Evolutionary conservation across 2,329 filamentous ascomycete species (phyloP), one percentile per base, ranked within the genome.

Genomic region (Trichoderma semiorbis): DNA sequence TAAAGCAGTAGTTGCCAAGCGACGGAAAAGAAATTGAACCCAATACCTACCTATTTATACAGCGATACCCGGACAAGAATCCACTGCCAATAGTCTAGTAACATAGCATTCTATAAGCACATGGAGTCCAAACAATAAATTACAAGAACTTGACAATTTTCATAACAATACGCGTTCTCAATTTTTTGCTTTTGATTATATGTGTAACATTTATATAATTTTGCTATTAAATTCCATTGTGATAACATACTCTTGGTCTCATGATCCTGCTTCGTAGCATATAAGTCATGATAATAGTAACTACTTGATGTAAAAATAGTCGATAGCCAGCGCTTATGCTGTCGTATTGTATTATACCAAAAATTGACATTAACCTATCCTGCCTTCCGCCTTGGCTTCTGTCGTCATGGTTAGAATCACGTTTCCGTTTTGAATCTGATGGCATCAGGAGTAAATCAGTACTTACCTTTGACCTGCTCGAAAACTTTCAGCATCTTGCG

Each of bases 401-500:
- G 77, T 72, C 30, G 11, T 2, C 18, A 10, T 60, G 12, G 72
- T 80, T 55, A 80, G 77, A 63, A 32, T 39, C 62, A 68, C 6
- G 28, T 30, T 18, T 30, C 16, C 5, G 3, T 55, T 26, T 55
- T 55, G 12, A n/a, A 30, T 34, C 16, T 36, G 32, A 21, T 30
- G 26, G 26, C 28, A 47, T 11, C 18, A 30, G 36, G 30, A 4
- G 10, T 1, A n/a, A 58, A 12, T 39, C 21, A 32, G 39, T 11
- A 77, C 83, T 74, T 83, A 90, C 89, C 92, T 83, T 90, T 94
- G 78, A 98, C 95, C 85, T 98, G 95, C 78, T 98, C 96, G 83
- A 98, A 98, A 71, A 98, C 96, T 89, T 99, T 99, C 73, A 99
- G 85, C 93, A 99, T 97, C 88, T 99, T 99, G 80, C 95, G 92